Base-by-base conservation (phyloP, 805 yeast genomes). In the Teunomyces tritomae region DNA sequence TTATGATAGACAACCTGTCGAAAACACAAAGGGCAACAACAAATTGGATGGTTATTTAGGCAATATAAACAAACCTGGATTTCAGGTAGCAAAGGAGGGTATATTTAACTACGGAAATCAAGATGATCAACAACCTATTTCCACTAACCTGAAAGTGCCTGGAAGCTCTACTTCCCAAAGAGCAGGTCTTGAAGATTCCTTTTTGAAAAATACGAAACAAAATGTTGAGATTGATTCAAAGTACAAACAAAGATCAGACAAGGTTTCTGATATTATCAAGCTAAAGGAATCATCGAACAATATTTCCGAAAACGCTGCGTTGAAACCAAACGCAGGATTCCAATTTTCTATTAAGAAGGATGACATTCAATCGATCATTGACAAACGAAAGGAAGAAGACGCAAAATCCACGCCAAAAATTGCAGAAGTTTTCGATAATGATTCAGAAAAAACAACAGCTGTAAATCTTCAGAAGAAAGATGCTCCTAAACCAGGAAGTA, bases 301-400 rank as follows among this genome's bases (percentile, higher is more conserved):
- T 39, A 17, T 5, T 43, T 48, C 33, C 20, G 16, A 28, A 6
- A 45, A 28, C 28, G 55, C 52, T 16, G 13, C 34, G 8, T 37
- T 43, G 1, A 59, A 60, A 17, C 76, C 76, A 28, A 68, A 73
- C 39, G 58, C 66, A 2, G 76, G 73, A 1, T 71, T 71, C 57
- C 59, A 67, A 32, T 71, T 71, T 47, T 57, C 62, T 3, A 62
- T 69, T 14, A 65, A 66, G 39, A 61, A 63, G 43, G 59, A 56
- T 14, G 62, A 64, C 40, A 54, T 71, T 26, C 49, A 56, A 33
- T 52, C 58, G 6, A 56, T 69, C 8, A 48, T 67, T 8, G 51
- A 52, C 40, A 56, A 56, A 42, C 46, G 63, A 26, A 50, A 52
- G 4, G 49, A 47, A 9, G 48, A 35, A 20, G 40, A 24, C n/a